A percentile compares a stretch with the other conserved stretches of the same genome.
Evolutionary conservation across 805 yeast species (phyloP).

Genomic region (Zygotorulaspora sp.): DNA sequence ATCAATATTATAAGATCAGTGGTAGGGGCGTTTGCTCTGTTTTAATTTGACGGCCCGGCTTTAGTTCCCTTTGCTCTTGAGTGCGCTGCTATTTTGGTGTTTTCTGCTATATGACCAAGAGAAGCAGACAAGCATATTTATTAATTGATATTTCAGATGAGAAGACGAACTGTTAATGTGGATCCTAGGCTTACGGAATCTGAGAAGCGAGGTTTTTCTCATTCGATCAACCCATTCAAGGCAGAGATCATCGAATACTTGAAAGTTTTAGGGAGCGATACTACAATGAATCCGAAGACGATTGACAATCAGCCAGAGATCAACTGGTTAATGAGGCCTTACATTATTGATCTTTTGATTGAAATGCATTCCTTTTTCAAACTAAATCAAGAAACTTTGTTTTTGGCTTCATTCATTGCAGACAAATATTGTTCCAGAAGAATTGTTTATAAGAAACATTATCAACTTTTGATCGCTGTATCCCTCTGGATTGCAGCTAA

Average conservation of each 20-base stretch:
- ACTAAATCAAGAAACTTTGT: slow-evolving; percentile 61
- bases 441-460: slow-evolving; percentile 72
- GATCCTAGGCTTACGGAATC: slow-evolving; percentile 43
- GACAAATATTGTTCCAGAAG: slow-evolving; percentile 83
- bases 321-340: slow-evolving; percentile 72
- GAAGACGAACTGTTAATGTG: slow-evolving; percentile 22
- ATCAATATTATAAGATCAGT: no score
- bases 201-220: slow-evolving; percentile 42
- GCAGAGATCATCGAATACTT: slow-evolving; percentile 40
- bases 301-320: slow-evolving; percentile 85
- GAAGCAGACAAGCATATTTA: no score
- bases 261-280: slow-evolving; percentile 36
- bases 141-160: background rate
- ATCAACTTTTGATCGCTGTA: slow-evolving; percentile 79
- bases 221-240: slow-evolving; percentile 40
- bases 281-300: slow-evolving; percentile 44
- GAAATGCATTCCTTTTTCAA: slow-evolving; percentile 59
- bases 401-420: slow-evolving; percentile 61
- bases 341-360: slow-evolving; percentile 69
- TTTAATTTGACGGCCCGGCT: background rate
- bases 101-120: background rate
- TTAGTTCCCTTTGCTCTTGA: background rate
- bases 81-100: background rate
- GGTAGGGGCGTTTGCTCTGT: background rate
- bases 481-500: slow-evolving; percentile 88